Evolutionary conservation across 495 filamentous ascomycete species (phyloP), one percentile per base, ranked within the genome.

Genomic region (Annulohypoxylon nitens): DNA sequence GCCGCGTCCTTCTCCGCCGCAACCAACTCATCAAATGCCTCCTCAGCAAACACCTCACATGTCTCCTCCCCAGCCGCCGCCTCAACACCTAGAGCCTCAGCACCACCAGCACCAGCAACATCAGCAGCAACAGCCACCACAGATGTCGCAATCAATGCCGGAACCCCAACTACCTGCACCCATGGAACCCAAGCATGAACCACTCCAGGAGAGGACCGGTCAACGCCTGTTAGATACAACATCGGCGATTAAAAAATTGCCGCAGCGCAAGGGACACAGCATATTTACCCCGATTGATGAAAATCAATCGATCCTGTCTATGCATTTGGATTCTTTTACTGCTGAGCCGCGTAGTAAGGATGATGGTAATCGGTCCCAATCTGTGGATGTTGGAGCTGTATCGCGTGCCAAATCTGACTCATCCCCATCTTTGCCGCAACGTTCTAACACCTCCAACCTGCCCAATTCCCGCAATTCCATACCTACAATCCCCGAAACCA

Each of bases 221-320:
- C 80, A 79, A 50, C 86, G 78, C 4, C 60, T 83, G 23, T 74
- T 86, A 14, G 81, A 86, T 68, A 86, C 83, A 18, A 70, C 68
- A 14, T 76, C 78, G 11, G 77, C 74, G n/a, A 86, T 90, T 61
- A 95, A 93, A 77, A 91, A 92, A 25, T 81, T 92, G n/a, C 88
- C 91, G 12, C 89, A 90, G 50, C 83, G 83, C 18, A 95, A 95
- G 79, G 92, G 92, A 7, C 91, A 94, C 64, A 97, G 94, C 80
- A 98, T 98, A 61, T 98, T 97, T 75, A 99, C 96, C 1, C 96
- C 96, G 1, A 97, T 98, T 64, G 96, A 97, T 73, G 95, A 97
- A 77, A 93, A 90, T 66, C 88, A 93, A 51, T 98, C 96, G 5
- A 90, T 97, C 70, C 84, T 98, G 23, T 92, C 92, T 12, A 92